A percentile compares a stretch with the other conserved stretches of the same genome.
These are phyloP conservation scores for Mycothermus thermophilus DNA, from an alignment of 495 filamentous ascomycete genomes.

Conservation along the genomic window DNA sequence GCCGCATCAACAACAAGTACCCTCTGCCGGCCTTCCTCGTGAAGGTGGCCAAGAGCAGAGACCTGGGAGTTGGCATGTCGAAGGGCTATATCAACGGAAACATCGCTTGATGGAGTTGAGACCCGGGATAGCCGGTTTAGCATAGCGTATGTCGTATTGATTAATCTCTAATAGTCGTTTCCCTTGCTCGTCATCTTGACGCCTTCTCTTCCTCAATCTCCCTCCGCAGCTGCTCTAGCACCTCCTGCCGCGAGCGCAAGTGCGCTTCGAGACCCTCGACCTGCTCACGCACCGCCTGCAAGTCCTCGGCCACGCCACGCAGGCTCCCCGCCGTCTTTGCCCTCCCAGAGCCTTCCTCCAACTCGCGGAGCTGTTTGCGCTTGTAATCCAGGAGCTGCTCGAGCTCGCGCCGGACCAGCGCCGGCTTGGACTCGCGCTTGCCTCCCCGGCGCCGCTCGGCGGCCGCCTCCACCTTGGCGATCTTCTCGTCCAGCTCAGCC, in stretches of 20 bases:
- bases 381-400: constrained; percentile 81
- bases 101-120: constrained; percentile 14
- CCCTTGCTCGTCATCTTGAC: constrained; percentile 25
- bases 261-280: constrained; percentile 56
- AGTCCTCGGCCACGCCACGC: constrained; percentile 49
- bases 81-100: constrained; percentile 26
- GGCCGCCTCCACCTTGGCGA: constrained; percentile 56
- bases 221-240: constrained; percentile 41
- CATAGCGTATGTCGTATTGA: not conserved
- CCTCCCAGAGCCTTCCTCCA: constrained; percentile 63
- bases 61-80: constrained; percentile 21
- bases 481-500: constrained; percentile 70
- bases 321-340: constrained; percentile 46
- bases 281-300: constrained; percentile 63
- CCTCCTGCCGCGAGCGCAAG: constrained; percentile 43
- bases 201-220: constrained; percentile 54
- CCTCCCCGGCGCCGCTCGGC: constrained; percentile 26
- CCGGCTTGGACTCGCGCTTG: constrained; percentile 54
- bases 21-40: too few relatives aligned
- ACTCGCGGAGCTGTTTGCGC: constrained; percentile 47
- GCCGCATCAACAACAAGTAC: too few relatives aligned
- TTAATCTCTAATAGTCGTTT: too few relatives aligned
- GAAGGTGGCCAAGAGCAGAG: constrained; percentile 30
- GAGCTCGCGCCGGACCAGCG: constrained; percentile 82
- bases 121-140: not conserved